Percentiles rank a stretch among this genome's conserved stretches.
Conservation (phyloP, 2,329 filamentous ascomycete genomes). For the Aphanocladium album region DNA sequence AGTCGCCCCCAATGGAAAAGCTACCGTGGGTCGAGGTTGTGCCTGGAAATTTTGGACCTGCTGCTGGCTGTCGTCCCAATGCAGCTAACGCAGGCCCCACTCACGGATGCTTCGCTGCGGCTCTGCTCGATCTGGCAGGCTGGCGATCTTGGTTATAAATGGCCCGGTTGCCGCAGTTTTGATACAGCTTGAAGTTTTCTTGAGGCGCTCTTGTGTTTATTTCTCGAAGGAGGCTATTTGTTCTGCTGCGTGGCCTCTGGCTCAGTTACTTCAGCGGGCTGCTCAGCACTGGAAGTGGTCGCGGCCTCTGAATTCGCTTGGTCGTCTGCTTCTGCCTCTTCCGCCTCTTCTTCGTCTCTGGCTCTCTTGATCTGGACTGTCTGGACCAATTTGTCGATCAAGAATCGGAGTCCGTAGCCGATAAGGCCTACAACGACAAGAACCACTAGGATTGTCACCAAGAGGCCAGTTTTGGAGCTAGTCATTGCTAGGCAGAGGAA, state of each 20-base stretch:
- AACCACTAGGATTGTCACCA: conserved; percentile 7
- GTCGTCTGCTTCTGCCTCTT: background rate
- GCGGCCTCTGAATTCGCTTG: background rate
- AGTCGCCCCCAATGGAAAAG: background rate
- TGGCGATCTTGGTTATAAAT: background rate
- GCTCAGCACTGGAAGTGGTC: background rate
- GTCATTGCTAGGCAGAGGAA: background rate
- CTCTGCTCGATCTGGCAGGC: background rate
- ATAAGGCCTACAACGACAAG: background rate
- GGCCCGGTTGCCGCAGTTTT: no score
- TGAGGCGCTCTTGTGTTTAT: background rate
- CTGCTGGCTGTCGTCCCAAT: background rate
- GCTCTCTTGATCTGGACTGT: background rate
- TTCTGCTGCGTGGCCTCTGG: background rate
- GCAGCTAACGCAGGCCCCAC: background rate
- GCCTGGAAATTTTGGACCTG: conserved; percentile 8
- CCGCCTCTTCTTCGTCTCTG: conserved; percentile 5
- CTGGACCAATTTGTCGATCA: background rate
- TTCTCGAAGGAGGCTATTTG: background rate
- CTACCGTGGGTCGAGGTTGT: background rate
- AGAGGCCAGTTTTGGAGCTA: conserved; percentile 2
- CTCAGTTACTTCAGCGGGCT: background rate
- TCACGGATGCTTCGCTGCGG: background rate
- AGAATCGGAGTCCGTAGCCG: background rate
- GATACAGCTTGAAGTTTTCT: background rate